Evolutionary conservation across 495 filamentous ascomycete genomes (phyloP), one percentile per base, ranked within the genome.

Genomic region (Penicillium roqueforti): DNA sequence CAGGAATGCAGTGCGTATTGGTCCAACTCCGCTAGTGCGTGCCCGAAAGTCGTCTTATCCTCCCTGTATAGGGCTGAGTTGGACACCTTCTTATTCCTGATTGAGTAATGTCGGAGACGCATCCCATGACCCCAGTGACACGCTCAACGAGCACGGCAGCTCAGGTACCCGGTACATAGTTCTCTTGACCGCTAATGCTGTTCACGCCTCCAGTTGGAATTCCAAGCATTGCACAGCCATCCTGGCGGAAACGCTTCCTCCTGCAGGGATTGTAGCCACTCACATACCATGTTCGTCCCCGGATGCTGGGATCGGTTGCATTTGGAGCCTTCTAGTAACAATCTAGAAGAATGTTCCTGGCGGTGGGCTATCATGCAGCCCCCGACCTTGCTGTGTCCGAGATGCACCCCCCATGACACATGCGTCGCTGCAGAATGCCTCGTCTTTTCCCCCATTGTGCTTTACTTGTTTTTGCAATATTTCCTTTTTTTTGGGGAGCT

Each of bases 341-440:
- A 61, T 65, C 63, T 65, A 62, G 61, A 68, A 68, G 53, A 57
- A 66, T 50, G 63, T 67, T 56, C 63, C 63, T 67, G 63, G 63
- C 63, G 63, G 63, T 67, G 60, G 56, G 53, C 56, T 41, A 29
- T 44, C 51, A 54, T 58, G 59, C 59, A 57, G 38, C 49, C 43
- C 29, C 47, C 16, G 48, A 28, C 48, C 38, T 51, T 52, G 50
- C 8, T 20, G 29, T 37, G 32, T 50, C 36, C 32, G n/a, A 50
- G 25, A 29, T 28, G 36, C 47, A 38, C 29, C 29, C 19, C 16
- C 51, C 51, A 37, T 54, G 29, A 39, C 54, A 25, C 32, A 29
- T 25, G 26, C 42, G 31, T 18, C 14, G 31, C 43, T 31, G 43
- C 3, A 23, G 46, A 49, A 26, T 34, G 19, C 14, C 31, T 47